These are phyloP conservation scores for Fraxinus quadrangulata DNA, from an alignment of 257 asterid species.

Conservation along the genomic window DNA sequence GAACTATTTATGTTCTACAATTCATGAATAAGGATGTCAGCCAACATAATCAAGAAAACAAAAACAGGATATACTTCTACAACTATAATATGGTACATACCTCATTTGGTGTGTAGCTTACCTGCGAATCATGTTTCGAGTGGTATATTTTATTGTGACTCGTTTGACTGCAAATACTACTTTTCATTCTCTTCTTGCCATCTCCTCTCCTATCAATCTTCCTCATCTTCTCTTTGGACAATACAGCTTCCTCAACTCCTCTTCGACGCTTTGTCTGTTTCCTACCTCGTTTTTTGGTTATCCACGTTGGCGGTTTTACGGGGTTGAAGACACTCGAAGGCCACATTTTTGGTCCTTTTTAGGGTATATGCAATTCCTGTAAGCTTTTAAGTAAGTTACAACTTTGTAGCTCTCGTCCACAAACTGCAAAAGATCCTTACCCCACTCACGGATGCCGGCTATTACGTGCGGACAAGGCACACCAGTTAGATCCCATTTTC, in stretches of 20 bases:
- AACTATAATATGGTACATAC: background rate
- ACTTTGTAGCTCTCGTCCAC: too few relatives aligned
- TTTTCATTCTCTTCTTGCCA: background rate
- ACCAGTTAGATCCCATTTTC: too few relatives aligned
- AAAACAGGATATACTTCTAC: too few relatives aligned
- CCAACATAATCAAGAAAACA: too few relatives aligned
- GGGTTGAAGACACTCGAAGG: background rate
- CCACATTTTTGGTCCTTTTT: constrained; percentile 14
- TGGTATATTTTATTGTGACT: too few relatives aligned
- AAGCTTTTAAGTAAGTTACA: too few relatives aligned
- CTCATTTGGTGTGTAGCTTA: background rate
- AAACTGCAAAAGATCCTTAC: too few relatives aligned
- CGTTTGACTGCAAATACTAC: background rate
- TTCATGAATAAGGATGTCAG: too few relatives aligned
- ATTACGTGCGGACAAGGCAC: too few relatives aligned
- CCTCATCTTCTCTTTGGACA: background rate
- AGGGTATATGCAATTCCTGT: background rate
- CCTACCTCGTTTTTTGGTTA: constrained; percentile 2
- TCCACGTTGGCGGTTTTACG: background rate
- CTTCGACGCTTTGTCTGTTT: background rate
- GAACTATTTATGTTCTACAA: too few relatives aligned
- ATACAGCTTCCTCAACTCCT: background rate
- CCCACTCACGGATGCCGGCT: too few relatives aligned
- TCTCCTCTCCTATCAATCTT: background rate
- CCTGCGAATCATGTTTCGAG: background rate